Conservation (phyloP, 192 early-diverging fungal genomes). For the Paraglomus brasilianum region DNA sequence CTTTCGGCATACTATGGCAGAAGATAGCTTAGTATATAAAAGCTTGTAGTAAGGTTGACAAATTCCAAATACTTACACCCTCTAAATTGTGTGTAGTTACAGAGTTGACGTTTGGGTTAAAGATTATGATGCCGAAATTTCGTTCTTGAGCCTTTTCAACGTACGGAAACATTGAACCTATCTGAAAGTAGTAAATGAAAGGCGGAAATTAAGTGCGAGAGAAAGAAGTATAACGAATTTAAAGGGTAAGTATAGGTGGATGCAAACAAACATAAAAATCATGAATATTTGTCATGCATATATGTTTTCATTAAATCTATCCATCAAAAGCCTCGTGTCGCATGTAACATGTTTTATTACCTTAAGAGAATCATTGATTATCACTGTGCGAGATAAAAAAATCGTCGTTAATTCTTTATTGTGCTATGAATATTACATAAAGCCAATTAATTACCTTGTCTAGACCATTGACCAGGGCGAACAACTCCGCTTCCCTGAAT, state of each 20-base stretch:
- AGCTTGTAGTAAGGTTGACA: not conserved
- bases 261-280: too few species aligned
- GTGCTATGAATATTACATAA: not conserved
- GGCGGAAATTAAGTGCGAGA: not conserved
- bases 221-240: too few species aligned
- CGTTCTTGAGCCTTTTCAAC: constrained; percentile 30
- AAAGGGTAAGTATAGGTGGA: too few species aligned
- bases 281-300: too few species aligned
- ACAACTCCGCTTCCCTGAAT: constrained; percentile 36
- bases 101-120: constrained; percentile 35
- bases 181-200: not conserved
- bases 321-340: too few species aligned
- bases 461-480: constrained; percentile 38
- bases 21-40: not conserved
- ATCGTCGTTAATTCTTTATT: not conserved
- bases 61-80: not conserved
- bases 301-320: too few species aligned
- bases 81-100: not conserved
- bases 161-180: constrained; percentile 36
- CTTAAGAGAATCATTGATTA: constrained; percentile 38
- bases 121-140: constrained; percentile 31
- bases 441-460: constrained; percentile 20
- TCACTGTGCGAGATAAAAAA: constrained; percentile 20
- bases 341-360: too few species aligned
- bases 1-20: not conserved